Percentiles rank a stretch among this genome's conserved stretches.
phyloP scores from a whole-genome alignment of 768 basidiomycete species.

The Xerocomellus chrysenteron region DNA sequence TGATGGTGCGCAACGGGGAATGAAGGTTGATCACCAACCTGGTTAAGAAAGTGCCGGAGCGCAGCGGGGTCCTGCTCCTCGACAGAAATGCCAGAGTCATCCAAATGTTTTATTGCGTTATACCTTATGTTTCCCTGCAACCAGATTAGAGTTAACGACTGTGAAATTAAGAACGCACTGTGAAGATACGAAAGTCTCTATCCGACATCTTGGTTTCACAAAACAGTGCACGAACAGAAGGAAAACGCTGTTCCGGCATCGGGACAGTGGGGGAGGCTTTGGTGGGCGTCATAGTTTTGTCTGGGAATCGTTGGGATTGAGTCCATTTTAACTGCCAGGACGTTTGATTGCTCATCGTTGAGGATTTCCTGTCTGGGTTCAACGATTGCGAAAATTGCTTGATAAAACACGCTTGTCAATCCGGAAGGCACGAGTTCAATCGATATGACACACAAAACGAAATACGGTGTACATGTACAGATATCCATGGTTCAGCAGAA shows the following conservation, averaged over 20 bases:
- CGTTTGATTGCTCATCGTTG: slow-evolving; percentile 6
- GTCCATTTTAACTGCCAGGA: slow-evolving; percentile 1
- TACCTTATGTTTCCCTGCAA: slow-evolving; percentile 2
- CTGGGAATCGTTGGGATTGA: too few species aligned
- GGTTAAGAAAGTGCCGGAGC: slow-evolving; percentile 9
- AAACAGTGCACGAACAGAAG: neutral
- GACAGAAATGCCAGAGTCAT: neutral
- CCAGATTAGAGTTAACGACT: neutral
- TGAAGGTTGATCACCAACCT: slow-evolving; percentile 6
- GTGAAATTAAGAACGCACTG: slow-evolving; percentile 7
- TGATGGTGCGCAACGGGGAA: neutral
- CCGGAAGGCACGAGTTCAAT: slow-evolving; percentile 9
- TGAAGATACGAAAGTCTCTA: neutral
- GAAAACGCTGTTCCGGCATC: neutral
- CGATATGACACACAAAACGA: slow-evolving; percentile 12
- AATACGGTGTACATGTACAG: slow-evolving; percentile 12
- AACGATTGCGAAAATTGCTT: neutral
- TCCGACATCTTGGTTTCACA: neutral
- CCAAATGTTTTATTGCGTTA: neutral
- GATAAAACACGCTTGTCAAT: slow-evolving; percentile 4
- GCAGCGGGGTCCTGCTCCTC: slow-evolving; percentile 15
- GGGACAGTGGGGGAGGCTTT: neutral
- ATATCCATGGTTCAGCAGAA: slow-evolving; percentile 38
- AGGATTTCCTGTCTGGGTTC: slow-evolving; percentile 2
- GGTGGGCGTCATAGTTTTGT: slow-evolving; percentile 4